Base-by-base conservation (phyloP, 305 asterid genomes). In the Fraxinus baroniana region DNA sequence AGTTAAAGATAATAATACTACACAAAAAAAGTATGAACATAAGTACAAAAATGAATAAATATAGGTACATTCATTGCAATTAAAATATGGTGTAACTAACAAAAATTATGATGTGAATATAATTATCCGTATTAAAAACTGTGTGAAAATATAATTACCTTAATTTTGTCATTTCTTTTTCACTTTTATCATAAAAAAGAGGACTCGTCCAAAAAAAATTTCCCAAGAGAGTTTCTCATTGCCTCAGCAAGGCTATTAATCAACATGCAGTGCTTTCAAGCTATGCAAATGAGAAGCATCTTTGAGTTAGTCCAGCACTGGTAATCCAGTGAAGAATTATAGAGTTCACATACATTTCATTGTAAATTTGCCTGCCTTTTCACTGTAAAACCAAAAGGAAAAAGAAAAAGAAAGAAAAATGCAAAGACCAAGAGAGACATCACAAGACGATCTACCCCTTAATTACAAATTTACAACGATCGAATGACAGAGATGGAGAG, bases 381-480 rank as follows among this genome's bases (percentile, higher is more conserved):
- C 64, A 74, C 76, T 70, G 41, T 33, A 64, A 15, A 76, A 68
- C 35, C 77, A 79, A 35, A 82, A 75, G 78, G 60, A 4, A 44
- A 22, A n/a, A 44, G 41, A 88, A n/a, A 24, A 24, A 24, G 26
- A 24, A 24, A 24, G 24, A 20, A 57, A 4, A n/a, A 26, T 17
- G 39, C 41, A 52, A 18, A 35, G 13, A 24, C 12, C 26, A 76
- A 52, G 15, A 75, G 75, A 72, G 80, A 55, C 18, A 22, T 64
- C 76, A 46, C 83, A 24, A 30, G 80, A 83, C 52, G 70, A 85
- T 84, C 77, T 64, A 82, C 60, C 66, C 72, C 82, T 62, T 86
- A 83, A 80, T 76, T 78, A 78, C 7, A 76, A 73, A 91, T 91
- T 79, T 89, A 88, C 93, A 87, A 30, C 62, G 24, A n/a, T 49